Percentiles rank a stretch among this genome's conserved stretches.
Evolutionary conservation across 2,329 filamentous ascomycete species (phyloP).

Genomic region (Neonectria hederae): DNA sequence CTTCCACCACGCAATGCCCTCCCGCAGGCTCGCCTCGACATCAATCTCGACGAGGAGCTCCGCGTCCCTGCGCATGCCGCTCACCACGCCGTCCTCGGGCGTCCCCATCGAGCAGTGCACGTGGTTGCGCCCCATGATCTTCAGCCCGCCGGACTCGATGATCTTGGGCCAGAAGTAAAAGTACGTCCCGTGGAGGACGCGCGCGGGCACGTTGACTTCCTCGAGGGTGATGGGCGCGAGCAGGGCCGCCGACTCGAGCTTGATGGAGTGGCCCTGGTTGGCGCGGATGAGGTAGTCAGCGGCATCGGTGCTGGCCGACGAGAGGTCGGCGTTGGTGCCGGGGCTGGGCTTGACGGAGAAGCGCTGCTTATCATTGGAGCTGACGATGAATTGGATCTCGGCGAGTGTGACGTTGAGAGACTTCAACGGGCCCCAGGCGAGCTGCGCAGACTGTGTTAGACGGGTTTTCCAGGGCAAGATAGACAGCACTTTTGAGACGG

Average conservation of each 20-base stretch:
- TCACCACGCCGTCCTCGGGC: slow-evolving; percentile 70
- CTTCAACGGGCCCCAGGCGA: slow-evolving; percentile 67
- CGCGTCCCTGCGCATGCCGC: slow-evolving; percentile 81
- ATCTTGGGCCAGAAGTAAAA: slow-evolving; percentile 82
- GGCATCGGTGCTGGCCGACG: slow-evolving; percentile 56
- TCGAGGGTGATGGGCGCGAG: slow-evolving; percentile 73
- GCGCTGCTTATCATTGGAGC: slow-evolving; percentile 87
- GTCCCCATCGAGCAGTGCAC: slow-evolving; percentile 88
- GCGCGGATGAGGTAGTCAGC: slow-evolving; percentile 87
- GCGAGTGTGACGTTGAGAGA: slow-evolving; percentile 77
- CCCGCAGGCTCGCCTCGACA: slow-evolving; percentile 70
- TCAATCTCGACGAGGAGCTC: slow-evolving; percentile 84
- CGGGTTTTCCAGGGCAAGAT: not conserved
- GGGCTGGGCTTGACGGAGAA: slow-evolving; percentile 77
- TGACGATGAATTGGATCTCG: slow-evolving; percentile 77
- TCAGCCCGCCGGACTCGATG: slow-evolving; percentile 77
- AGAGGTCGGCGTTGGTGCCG: slow-evolving; percentile 37
- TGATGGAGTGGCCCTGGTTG: slow-evolving; percentile 93
- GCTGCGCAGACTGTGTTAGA: slow-evolving; percentile 46
- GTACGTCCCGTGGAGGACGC: slow-evolving; percentile 89
- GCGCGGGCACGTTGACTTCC: slow-evolving; percentile 66
- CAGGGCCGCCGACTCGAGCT: slow-evolving; percentile 74
- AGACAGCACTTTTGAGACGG: not conserved
- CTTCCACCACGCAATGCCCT: slow-evolving; percentile 76
- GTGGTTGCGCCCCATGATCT: slow-evolving; percentile 84